phyloP scores from a whole-genome alignment of 768 basidiomycete species.

The Tulasnella sp. region DNA sequence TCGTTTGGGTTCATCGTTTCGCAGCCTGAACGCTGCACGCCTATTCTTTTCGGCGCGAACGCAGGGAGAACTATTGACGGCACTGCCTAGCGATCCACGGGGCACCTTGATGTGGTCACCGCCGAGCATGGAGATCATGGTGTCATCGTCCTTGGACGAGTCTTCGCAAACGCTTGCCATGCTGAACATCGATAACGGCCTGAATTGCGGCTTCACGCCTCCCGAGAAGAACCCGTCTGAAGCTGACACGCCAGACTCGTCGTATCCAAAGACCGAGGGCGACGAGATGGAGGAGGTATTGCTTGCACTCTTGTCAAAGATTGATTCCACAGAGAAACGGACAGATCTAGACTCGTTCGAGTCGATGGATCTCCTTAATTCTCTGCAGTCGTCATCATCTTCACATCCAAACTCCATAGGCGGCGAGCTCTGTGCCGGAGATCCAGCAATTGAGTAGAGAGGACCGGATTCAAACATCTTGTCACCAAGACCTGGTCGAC shows the following conservation, averaged over 20 bases:
- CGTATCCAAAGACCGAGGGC: constrained; percentile 51
- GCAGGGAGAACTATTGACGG: constrained; percentile 61
- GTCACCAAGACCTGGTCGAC: constrained; percentile 66
- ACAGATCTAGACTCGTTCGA: neutral
- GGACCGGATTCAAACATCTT: constrained; percentile 72
- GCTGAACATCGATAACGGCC: constrained; percentile 56
- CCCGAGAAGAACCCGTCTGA: constrained; percentile 32
- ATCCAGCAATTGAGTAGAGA: constrained; percentile 52
- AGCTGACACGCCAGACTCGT: constrained; percentile 25
- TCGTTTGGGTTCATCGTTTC: constrained; percentile 38
- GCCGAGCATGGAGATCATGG: constrained; percentile 75
- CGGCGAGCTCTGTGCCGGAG: constrained; percentile 38
- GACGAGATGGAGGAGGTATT: constrained; percentile 37
- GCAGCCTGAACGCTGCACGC: constrained; percentile 13
- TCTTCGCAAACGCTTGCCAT: constrained; percentile 33
- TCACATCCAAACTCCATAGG: constrained; percentile 10
- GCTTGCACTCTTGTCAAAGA: constrained; percentile 53
- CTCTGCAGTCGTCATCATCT: constrained; percentile 16
- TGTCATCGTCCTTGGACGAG: constrained; percentile 57
- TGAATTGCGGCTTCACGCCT: constrained; percentile 32
- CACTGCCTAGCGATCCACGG: constrained; percentile 52
- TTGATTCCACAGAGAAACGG: constrained; percentile 44
- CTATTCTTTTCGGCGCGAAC: constrained; percentile 43
- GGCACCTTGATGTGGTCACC: constrained; percentile 52
- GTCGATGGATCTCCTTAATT: constrained; percentile 33